Base-by-base conservation (phyloP, 2,329 filamentous ascomycete genomes). In the Monilinia laxa region DNA sequence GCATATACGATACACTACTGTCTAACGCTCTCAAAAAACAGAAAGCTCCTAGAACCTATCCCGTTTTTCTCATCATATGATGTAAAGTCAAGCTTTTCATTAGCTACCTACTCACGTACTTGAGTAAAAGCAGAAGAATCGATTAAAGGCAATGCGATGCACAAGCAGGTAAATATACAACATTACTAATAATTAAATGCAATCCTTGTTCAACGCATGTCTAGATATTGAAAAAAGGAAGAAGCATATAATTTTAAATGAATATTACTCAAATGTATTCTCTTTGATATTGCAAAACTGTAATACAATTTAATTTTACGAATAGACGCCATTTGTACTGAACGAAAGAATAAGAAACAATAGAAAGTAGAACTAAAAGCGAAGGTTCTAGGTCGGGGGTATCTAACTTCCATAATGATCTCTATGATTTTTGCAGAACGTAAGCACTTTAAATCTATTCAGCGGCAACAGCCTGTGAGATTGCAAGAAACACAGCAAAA, bases 391-490 rank as follows among this genome's bases (percentile, higher is more conserved):
- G 18, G 11, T 18, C 31, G 54, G 54, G 54, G 23, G 40, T 56
- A 16, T 35, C 31, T 35, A 35, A 35, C 31, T 5, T 35, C 4
- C 31, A 7, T 35, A 35, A 35, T 6, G 7, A 35, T 35, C 23
- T 58, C 56, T 16, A 47, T 4, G 4, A 20, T 14, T 40, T 51
- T 16, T 25, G 58, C 14, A 62, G 58, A 62, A 38, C 28, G 20
- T 62, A 62, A 62, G 58, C 58, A 62, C 58, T 62, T 60, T 62
- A 38, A 38, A 25, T 51, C 23, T 51, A 51, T 38, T 51, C 28
- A 62, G 45, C 18, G 47, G 58, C 42, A 47, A 58, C 25, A 9
- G 18, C 40, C 56, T 28, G 25, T 38, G 25, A 28, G 3, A 31
- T n/a, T 10, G 7, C 28, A 18, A 31, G 56, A 31, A 31, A 58